phyloP scores from a whole-genome alignment of 1,284 basidiomycete genomes.

The Apiotrichum domesticum region DNA sequence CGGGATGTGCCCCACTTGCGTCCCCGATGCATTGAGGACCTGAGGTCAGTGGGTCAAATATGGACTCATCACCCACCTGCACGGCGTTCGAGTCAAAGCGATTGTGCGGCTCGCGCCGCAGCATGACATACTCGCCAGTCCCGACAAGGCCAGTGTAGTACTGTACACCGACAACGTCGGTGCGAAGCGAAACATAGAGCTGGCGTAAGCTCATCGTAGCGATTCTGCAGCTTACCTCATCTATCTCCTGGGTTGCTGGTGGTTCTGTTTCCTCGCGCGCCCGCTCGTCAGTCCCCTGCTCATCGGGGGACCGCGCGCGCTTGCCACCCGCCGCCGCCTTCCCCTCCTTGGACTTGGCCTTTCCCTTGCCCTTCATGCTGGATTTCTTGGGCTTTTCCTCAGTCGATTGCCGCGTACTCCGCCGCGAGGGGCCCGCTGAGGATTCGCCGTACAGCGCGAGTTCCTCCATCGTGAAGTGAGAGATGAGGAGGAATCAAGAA shows the following conservation, averaged over 20 bases:
- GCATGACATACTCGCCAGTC: constrained; percentile 66
- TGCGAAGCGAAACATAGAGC: constrained; percentile 57
- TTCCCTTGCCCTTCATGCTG: too few relatives aligned
- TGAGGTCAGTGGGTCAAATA: constrained; percentile 49
- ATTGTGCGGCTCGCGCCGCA: constrained; percentile 65
- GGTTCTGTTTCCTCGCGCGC: constrained; percentile 13
- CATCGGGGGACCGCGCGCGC: not conserved
- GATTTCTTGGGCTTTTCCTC: too few relatives aligned
- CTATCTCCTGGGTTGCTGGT: constrained; percentile 17
- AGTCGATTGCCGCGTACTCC: too few relatives aligned
- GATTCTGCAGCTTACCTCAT: constrained; percentile 23
- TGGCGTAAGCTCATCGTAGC: constrained; percentile 48
- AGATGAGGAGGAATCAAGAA: too few relatives aligned
- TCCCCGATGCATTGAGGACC: constrained; percentile 65
- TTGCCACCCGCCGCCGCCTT: not conserved
- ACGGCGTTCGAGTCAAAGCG: constrained; percentile 57
- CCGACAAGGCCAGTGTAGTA: constrained; percentile 78
- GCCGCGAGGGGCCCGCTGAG: not conserved
- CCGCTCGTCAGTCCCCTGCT: not conserved
- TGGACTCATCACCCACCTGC: constrained; percentile 15
- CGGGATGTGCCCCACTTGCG: constrained; percentile 74
- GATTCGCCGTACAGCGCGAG: not conserved
- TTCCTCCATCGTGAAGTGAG: not conserved
- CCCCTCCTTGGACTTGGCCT: not conserved
- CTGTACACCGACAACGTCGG: constrained; percentile 70